Conservation (phyloP, 257 asterid species). For the Capsicum rhomboideum region DNA sequence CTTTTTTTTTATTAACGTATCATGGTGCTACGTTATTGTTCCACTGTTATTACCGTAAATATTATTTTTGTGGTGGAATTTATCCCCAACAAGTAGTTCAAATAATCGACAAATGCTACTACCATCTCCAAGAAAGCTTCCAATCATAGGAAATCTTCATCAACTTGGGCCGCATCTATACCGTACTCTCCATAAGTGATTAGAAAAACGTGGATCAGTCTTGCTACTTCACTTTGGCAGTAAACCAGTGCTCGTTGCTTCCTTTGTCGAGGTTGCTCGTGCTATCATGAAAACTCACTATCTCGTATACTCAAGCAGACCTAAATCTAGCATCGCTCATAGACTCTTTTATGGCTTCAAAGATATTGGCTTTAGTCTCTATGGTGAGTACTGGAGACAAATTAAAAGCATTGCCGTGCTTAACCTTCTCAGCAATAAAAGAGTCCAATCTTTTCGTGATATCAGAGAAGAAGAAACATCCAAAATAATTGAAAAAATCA, state of each 20-base stretch:
- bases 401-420: background rate
- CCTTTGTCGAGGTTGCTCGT: slow-evolving; percentile 12
- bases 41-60: too few relatives aligned
- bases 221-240: too few relatives aligned
- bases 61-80: too few relatives aligned
- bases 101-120: background rate
- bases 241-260: too few relatives aligned
- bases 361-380: background rate
- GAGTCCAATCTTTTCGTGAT: background rate
- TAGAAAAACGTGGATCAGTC: background rate
- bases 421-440: background rate
- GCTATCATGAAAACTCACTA: slow-evolving; percentile 43
- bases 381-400: slow-evolving; percentile 13
- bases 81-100: too few relatives aligned
- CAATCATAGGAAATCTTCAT: too few relatives aligned
- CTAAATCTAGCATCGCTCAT: background rate
- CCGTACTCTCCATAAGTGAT: slow-evolving; percentile 17
- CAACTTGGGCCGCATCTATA: slow-evolving; percentile 3
- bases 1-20: too few relatives aligned
- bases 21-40: too few relatives aligned
- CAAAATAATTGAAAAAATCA: too few relatives aligned
- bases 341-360: background rate
- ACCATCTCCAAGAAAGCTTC: slow-evolving; percentile 13
- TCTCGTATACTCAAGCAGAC: slow-evolving; percentile 14
- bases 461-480: slow-evolving; percentile 10